phyloP scores from a whole-genome alignment of 1,139 yeast species.

The Kodamaea fungicola region DNA sequence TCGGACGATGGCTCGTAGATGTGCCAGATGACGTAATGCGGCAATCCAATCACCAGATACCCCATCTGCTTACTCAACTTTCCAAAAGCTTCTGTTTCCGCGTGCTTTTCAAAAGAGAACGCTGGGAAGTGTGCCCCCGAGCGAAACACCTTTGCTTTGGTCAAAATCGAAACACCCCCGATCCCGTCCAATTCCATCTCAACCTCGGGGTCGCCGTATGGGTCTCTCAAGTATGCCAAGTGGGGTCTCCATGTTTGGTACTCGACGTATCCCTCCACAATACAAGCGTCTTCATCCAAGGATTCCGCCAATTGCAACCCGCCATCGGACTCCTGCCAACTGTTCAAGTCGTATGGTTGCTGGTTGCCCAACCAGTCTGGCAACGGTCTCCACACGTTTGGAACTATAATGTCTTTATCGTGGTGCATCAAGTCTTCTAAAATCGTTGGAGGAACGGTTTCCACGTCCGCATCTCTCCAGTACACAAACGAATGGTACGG shows the following conservation, averaged over 20 bases:
- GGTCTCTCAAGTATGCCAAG: constrained; percentile 81
- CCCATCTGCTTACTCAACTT: constrained; percentile 82
- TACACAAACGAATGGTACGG: constrained; percentile 54
- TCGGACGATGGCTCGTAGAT: constrained; percentile 85
- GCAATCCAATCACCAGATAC: constrained; percentile 75
- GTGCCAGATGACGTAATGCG: constrained; percentile 92
- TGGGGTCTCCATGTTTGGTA: constrained; percentile 94
- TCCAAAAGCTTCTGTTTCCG: constrained; percentile 93
- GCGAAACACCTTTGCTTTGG: constrained; percentile 77
- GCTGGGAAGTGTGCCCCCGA: constrained; percentile 87
- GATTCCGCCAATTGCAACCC: constrained; percentile 75
- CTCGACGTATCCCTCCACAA: constrained; percentile 89
- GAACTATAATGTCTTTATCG: constrained; percentile 57
- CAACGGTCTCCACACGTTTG: constrained; percentile 89
- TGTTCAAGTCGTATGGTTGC: constrained; percentile 86
- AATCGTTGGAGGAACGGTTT: constrained; percentile 49
- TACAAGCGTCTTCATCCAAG: constrained; percentile 82
- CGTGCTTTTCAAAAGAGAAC: constrained; percentile 84
- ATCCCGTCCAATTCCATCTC: constrained; percentile 89
- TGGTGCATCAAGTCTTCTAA: constrained; percentile 55
- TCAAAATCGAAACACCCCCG: constrained; percentile 84
- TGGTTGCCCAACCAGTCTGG: constrained; percentile 89
- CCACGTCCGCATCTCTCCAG: constrained; percentile 57
- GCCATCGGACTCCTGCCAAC: constrained; percentile 88
- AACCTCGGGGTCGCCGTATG: constrained; percentile 80